Base-by-base conservation (phyloP, 306 rosid genomes). In the Gastrolobium villosum region DNA sequence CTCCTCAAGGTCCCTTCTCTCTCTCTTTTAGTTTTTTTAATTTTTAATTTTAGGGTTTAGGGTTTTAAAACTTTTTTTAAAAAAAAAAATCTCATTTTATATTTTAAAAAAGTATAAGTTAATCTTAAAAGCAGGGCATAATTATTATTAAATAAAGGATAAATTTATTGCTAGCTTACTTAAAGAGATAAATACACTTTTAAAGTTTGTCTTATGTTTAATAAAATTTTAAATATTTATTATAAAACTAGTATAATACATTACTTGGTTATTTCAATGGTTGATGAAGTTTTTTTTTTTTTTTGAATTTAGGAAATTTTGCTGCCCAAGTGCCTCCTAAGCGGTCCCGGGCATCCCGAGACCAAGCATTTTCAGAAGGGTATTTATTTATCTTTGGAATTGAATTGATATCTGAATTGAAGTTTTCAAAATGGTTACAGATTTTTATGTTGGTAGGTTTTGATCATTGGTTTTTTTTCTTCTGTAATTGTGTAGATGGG, bases 311-410 rank as follows among this genome's bases (percentile, higher is more conserved):
- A 30, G 62, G 84, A 92, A 92, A 82, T 65, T 65, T 92, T 71
- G 64, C 86, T 32, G 69, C 81, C 49, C 87, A 77, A 79, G 79
- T 67, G 34, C 74, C 60, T 53, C 63, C 84, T 44, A 89, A 85
- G 82, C 60, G 84, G 5, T 80, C 90, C 0, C 96, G 90, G 1
- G 81, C 83, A 41, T 83, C 87, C 28, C 88, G 86, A 62, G 85
- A 86, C 49, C 84, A 64, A 70, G 81, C 46, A 6, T 94, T 80
- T 82, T 82, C 89, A 0, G 97, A 92, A 90, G 97, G 97, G 97
- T 92, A 87, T 65, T 49, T 52, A 4, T 46, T 44, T 65, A 32
- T 44, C 35, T 37, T 76, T 26, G 57, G 34, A 69, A 13, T 81
- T 79, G 14, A 28, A 62, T 40, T 77, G 30, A 39, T 67, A 53